Base-by-base conservation (phyloP, 345 rosid genomes). In the Microthlaspi erraticum region DNA sequence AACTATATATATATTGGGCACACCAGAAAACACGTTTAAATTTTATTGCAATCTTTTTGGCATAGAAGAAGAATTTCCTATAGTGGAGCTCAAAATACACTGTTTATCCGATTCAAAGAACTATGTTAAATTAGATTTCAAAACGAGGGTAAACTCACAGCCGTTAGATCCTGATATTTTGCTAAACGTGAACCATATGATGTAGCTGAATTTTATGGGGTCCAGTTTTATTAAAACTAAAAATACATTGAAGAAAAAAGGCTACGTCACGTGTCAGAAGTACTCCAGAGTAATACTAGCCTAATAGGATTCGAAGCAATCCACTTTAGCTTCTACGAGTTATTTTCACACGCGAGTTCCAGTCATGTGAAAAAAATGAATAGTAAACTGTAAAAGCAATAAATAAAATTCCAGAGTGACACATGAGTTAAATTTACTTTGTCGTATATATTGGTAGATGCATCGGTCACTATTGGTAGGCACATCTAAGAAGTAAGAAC, bases 251-350 rank as follows among this genome's bases (percentile, higher is more conserved):
- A 50, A 5, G 4, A 9, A 41, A 61, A 12, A 50, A 39, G 16
- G 8, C 2, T 7, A 73, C 53, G 60, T 73, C 77, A 73, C 60
- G 52, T 57, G 66, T 73, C 66, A 48, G 65, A 56, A 46, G 64
- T 36, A 17, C 23, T 72, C 65, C 59, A 45, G 29, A 46, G 58
- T 68, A n/a, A n/a, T n/a, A n/a, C 55, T 37, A 43, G 29, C 19
- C 23, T 13, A 34, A 26, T 37, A 64, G 77, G 71, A 73, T 73
- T 64, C 52, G 64, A 16, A 45, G 71, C 59, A 46, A 73, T 73
- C 77, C 59, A 48, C 10, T 72, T 72, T 53, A 71, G 56, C 45
- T 52, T 26, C 60, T 44, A 8, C n/a, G 14, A 13, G 10, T 13
- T 57, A 18, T 39, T 38, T 44, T 2, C 31, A 20, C 72, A 58